These are phyloP conservation scores for Plasmodium falciparum DNA, from an alignment of 169 alveolate genomes.

Conservation along the genomic window DNA sequence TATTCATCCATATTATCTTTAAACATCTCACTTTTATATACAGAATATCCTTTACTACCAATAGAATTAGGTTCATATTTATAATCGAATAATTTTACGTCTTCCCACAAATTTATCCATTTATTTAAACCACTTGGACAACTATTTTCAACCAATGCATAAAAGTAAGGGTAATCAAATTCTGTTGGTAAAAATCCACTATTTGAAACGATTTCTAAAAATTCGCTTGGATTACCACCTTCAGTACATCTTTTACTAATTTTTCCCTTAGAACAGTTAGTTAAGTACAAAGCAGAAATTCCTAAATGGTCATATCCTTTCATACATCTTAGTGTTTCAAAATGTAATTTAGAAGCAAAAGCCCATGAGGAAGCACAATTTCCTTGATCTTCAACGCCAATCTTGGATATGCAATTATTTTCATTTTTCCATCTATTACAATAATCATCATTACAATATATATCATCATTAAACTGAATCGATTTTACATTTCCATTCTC, in stretches of 20 bases:
- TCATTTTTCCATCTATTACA: constrained; percentile 19
- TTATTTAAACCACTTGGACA: background rate
- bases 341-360: background rate
- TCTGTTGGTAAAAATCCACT: background rate
- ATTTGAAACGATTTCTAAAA: background rate
- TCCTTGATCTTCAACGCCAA: constrained; percentile 5
- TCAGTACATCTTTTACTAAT: background rate
- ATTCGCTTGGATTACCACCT: background rate
- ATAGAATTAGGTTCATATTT: background rate
- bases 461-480: background rate
- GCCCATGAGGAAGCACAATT: constrained; percentile 18
- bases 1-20: constrained; percentile 14
- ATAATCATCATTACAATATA: constrained; percentile 6
- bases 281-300: background rate
- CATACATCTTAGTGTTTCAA: constrained; percentile 11
- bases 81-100: background rate
- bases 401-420: constrained; percentile 6
- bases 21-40: background rate
- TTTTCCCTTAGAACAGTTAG: background rate
- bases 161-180: background rate
- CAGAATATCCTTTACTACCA: background rate
- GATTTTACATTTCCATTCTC: background rate
- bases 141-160: background rate
- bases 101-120: background rate
- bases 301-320: constrained; percentile 14